A percentile compares a stretch with the other conserved stretches of the same genome.
Evolutionary conservation across 2,329 filamentous ascomycete species (phyloP).

Genomic region (Amylocarpus encephaloides): DNA sequence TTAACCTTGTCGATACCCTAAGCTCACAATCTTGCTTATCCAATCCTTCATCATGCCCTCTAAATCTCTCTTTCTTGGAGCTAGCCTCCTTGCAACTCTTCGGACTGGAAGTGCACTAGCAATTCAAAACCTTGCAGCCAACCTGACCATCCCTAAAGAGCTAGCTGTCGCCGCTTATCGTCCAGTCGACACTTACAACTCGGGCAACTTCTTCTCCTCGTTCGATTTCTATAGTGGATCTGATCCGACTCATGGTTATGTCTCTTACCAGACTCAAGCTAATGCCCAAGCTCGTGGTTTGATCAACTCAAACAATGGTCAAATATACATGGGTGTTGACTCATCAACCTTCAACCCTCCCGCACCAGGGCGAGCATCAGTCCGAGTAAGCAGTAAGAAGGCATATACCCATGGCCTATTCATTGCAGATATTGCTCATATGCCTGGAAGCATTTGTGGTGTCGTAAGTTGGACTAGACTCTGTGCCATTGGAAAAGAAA

Average conservation of each 20-base stretch:
- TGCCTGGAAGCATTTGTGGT: conserved; percentile 65
- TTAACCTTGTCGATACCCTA: not conserved
- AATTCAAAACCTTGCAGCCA: conserved; percentile 7
- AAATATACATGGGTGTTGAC: conserved; percentile 66
- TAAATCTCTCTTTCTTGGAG: conserved; percentile 2
- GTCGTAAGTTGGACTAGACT: conserved; percentile 27
- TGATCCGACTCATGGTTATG: conserved; percentile 63
- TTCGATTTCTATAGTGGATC: conserved; percentile 45
- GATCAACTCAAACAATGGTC: conserved; percentile 48
- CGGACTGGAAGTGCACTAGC: conserved; percentile 6
- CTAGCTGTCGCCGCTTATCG: conserved; percentile 10
- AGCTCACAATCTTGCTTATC: not conserved
- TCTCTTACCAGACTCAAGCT: conserved; percentile 49
- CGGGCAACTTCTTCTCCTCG: conserved; percentile 38
- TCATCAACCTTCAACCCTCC: conserved; percentile 46
- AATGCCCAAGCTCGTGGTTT: conserved; percentile 50
- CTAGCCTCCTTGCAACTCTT: conserved; percentile 9
- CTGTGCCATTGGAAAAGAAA: not conserved
- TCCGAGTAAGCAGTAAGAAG: conserved; percentile 60
- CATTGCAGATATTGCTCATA: conserved; percentile 66
- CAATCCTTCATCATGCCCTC: conserved; percentile 8
- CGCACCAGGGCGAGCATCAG: conserved; percentile 48
- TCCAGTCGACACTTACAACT: conserved; percentile 36
- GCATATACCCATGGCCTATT: conserved; percentile 61
- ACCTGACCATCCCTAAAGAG: conserved; percentile 10